Base-by-base conservation (phyloP, 176 grass and related monocot species). In the Pontederia crassipes region DNA sequence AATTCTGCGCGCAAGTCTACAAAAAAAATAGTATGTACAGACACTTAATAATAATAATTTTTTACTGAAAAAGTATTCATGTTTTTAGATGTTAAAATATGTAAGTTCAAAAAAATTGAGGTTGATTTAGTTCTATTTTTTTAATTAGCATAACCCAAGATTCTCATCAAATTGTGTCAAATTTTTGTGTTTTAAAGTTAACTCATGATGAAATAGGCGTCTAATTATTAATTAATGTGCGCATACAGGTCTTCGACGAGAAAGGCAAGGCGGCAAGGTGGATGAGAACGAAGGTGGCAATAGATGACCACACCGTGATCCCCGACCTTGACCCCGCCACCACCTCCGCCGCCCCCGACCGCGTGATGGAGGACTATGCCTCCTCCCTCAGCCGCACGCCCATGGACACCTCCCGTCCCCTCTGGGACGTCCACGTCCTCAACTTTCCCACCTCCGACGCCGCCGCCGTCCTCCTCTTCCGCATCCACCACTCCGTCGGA, bases 351-450 rank as follows among this genome's bases (percentile, higher is more conserved):
- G 45, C 61, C 11, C 60, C 87, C 0, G 93, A 97, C 64, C 63
- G 24, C 20, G 54, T 67, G 16, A 48, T 97, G 10, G 93, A 97
- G 55, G 93, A 92, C 81, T 97, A 97, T 57, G 66, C 88, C 29
- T 82, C 81, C 1, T 78, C 81, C n/a, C 64, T 97, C 49, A 85
- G 87, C 64, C 46, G 69, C 58, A 10, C 49, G 58, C 53, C 78
- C 4, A 68, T 97, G 83, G 79, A 85, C 64, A 73, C 58, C 45
- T 81, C 79, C 53, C 78, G 64, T 4, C 93, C 93, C 0, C 84
- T 97, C 18, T 88, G 93, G 93, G 93, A 97, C 66, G 11, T 97
- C 73, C 93, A 97, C 81, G 2, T 97, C 57, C 70, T 97, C 74
- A 77, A 92, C 84, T 72, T 97, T 67, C 81, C 84, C 18, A 88